Conservation (phyloP, 169 alveolate genomes). For the Eimeria acervulina region DNA sequence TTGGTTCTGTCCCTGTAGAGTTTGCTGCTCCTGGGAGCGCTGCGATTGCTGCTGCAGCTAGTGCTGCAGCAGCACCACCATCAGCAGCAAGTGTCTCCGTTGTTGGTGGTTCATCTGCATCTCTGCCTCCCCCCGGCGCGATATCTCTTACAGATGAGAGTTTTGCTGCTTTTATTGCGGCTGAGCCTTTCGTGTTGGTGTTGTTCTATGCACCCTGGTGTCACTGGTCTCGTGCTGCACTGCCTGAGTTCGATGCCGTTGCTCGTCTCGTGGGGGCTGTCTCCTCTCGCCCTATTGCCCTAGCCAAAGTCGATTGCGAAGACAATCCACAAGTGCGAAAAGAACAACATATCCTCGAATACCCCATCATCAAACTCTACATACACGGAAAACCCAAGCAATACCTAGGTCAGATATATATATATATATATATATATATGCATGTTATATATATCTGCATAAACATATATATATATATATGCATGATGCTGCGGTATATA, state of each 20-base stretch:
- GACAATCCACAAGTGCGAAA: constrained; percentile 78
- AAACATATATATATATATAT: too few relatives aligned
- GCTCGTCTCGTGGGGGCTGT: constrained; percentile 78
- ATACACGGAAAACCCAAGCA: constrained; percentile 83
- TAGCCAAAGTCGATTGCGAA: constrained; percentile 76
- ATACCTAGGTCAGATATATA: constrained; percentile 82
- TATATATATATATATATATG: too few relatives aligned
- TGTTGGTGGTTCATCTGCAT: not conserved
- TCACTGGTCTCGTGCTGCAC: constrained; percentile 66
- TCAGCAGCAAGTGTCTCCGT: not conserved
- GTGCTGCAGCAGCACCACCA: not conserved
- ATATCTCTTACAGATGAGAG: constrained; percentile 6
- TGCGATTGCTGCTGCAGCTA: too few relatives aligned
- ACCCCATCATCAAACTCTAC: constrained; percentile 89
- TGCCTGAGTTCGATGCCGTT: constrained; percentile 84
- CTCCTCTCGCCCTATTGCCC: not conserved
- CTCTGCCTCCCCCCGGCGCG: not conserved
- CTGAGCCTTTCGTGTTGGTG: constrained; percentile 34
- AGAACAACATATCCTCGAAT: constrained; percentile 87
- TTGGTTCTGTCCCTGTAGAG: too few relatives aligned
- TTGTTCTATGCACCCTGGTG: constrained; percentile 82
- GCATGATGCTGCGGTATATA: too few relatives aligned
- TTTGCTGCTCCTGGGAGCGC: too few relatives aligned
- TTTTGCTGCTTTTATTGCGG: not conserved
- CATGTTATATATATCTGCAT: too few relatives aligned